Conservation (phyloP, 495 filamentous ascomycete genomes). For the Aspergillus taichungensis region DNA sequence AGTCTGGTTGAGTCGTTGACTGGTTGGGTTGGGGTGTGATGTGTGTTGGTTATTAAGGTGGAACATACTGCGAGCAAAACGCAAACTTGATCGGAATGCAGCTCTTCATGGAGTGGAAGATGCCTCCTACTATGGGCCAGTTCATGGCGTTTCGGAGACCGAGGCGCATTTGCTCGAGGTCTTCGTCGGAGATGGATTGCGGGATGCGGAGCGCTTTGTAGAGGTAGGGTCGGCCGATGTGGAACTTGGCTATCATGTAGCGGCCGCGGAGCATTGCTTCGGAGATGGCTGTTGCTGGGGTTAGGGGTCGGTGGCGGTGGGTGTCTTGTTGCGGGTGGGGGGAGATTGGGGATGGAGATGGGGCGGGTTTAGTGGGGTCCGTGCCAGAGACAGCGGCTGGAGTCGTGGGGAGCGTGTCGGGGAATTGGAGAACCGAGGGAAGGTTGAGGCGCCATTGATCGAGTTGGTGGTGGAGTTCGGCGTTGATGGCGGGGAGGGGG, state of each 20-base stretch:
- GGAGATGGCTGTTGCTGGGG: slow-evolving; percentile 33
- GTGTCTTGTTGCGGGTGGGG: slow-evolving; percentile 6
- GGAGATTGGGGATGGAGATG: slow-evolving; percentile 20
- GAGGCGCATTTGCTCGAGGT: slow-evolving; percentile 35
- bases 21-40: no score
- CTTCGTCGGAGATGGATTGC: slow-evolving; percentile 30
- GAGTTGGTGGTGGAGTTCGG: slow-evolving; percentile 38
- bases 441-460: slow-evolving; percentile 41
- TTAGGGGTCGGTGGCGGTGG: slow-evolving; percentile 21
- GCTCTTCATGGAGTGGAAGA: slow-evolving; percentile 39
- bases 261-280: slow-evolving; percentile 41
- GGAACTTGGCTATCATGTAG: slow-evolving; percentile 39
- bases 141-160: slow-evolving; percentile 38
- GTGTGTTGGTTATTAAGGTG: no score
- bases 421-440: slow-evolving; percentile 33
- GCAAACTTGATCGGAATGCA: slow-evolving; percentile 41
- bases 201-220: slow-evolving; percentile 40
- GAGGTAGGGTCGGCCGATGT: slow-evolving; percentile 40
- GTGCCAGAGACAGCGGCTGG: slow-evolving; percentile 10
- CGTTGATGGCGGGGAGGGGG: slow-evolving; percentile 36
- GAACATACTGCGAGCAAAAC: slow-evolving; percentile 39
- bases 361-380: slow-evolving; percentile 16
- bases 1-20: no score
- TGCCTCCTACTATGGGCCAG: slow-evolving; percentile 35
- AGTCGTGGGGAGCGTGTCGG: slow-evolving; percentile 14